Base-by-base conservation (phyloP, 306 rosid species). In the Citrullus colocynthis region DNA sequence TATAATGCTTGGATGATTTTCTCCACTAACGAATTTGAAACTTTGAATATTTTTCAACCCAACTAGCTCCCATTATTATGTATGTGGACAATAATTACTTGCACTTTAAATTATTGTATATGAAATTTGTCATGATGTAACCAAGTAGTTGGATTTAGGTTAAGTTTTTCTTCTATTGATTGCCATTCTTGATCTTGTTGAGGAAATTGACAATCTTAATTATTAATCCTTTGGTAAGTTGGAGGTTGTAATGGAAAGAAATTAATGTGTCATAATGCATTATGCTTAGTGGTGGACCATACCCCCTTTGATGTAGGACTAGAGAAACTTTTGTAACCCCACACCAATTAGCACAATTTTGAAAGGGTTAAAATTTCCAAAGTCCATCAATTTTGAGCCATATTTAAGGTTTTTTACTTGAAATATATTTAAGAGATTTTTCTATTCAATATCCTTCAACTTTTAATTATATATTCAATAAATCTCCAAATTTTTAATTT, bases 261-360 rank as follows among this genome's bases (percentile, higher is more conserved):
- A 70, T 21, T 70, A 70, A 44, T 70, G 74, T 11, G 75, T 6
- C 56, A 70, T 70, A 44, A 70, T 44, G 37, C 57, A 44, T 44
- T 20, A 9, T 44, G 37, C 55, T 44, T 70, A 13, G 75, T 70
- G 75, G 75, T 24, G 75, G 75, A 44, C 75, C 75, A 69, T 42
- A 41, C 12, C n/a, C 57, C 57, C 4, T 70, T 42, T 13, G 75
- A 70, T 21, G 55, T 44, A 12, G 37, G 15, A n/a, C 32, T n/a
- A 10, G 54, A 39, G 10, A 66, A 39, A 41, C 32, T n/a, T 66
- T 11, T 60, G 9, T 16, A 60, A 58, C 34, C 15, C 32, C 36
- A 21, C 64, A 60, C 37, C 65, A 24, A 60, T 12, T 0, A 12
- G 18, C 37, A 12, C 15, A 12, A 10, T 4, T 59, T 28, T 21